These are phyloP conservation scores for Parastagonospora avenae DNA, from an alignment of 2,329 filamentous ascomycete genomes.

Conservation along the genomic window DNA sequence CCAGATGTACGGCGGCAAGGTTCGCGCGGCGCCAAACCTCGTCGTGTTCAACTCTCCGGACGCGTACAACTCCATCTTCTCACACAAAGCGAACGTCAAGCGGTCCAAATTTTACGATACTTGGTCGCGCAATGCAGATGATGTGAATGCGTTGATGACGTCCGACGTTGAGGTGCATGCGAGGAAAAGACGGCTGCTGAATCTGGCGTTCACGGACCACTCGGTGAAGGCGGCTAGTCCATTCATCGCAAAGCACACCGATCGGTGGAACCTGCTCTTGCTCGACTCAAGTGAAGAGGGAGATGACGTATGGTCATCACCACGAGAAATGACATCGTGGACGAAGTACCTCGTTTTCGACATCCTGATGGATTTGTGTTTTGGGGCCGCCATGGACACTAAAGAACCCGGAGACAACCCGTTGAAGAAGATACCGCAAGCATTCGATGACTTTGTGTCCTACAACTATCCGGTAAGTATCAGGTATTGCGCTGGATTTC, in stretches of 20 bases:
- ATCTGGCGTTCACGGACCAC: conserved; percentile 21
- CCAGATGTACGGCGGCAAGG: conserved; percentile 11
- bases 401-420: conserved; percentile 28
- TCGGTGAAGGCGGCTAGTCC: conserved; percentile 10
- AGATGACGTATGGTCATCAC: conserved; percentile 11
- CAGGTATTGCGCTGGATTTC: no score
- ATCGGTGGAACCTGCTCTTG: conserved; percentile 17
- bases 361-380: conserved; percentile 50
- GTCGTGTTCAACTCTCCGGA: conserved; percentile 72
- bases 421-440: conserved; percentile 14
- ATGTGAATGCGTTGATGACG: conserved; percentile 13
- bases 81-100: conserved; percentile 12
- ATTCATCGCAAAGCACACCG: conserved; percentile 16
- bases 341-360: conserved; percentile 49
- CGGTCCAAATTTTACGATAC: conserved; percentile 17
- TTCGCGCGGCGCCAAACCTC: conserved; percentile 16
- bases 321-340: conserved; percentile 9
- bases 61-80: conserved; percentile 50
- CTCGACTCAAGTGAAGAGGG: not conserved
- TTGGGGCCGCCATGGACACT: conserved; percentile 42
- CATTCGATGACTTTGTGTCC: conserved; percentile 8
- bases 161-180: conserved; percentile 15
- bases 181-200: conserved; percentile 15
- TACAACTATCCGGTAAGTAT: conserved; percentile 13
- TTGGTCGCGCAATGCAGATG: conserved; percentile 11